Evolutionary conservation across 495 filamentous ascomycete species (phyloP).

Genomic region (Polyplosphaeria fusca): DNA sequence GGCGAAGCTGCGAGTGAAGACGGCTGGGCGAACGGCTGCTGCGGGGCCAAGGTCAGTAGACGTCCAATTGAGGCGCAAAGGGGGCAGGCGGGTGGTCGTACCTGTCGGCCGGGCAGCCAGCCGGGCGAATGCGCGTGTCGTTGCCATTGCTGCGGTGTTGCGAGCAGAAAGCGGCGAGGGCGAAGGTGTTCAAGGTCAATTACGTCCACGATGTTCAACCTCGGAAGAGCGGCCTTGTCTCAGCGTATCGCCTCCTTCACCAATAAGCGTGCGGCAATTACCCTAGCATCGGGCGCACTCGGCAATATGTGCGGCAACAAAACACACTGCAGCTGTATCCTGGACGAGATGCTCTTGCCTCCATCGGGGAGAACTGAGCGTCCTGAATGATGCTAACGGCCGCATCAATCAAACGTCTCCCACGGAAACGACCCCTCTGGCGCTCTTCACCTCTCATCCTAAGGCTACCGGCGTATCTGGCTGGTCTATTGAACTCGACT

Average conservation of each 20-base stretch:
- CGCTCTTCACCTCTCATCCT: too few species aligned
- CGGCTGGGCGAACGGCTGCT: conserved; percentile 31
- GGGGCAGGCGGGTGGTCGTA: conserved; percentile 3
- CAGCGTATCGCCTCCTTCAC: too few species aligned
- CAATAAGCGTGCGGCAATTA: not conserved
- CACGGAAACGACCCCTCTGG: too few species aligned
- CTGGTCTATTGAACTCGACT: too few species aligned
- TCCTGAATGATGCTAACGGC: too few species aligned
- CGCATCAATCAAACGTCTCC: too few species aligned
- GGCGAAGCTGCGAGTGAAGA: conserved; percentile 30
- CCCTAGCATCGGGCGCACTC: not conserved
- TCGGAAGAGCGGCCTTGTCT: too few species aligned
- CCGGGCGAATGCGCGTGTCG: conserved; percentile 29
- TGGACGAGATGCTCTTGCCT: too few species aligned
- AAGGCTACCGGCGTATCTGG: too few species aligned
- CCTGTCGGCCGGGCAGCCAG: conserved; percentile 28
- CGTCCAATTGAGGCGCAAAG: not conserved
- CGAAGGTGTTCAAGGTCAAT: conserved; percentile 3
- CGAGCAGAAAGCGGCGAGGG: conserved; percentile 2
- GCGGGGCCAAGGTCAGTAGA: conserved; percentile 20
- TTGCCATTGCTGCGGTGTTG: conserved; percentile 24
- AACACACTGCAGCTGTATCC: too few species aligned
- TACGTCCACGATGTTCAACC: too few species aligned
- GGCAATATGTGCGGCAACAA: conserved; percentile 12
- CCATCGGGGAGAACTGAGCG: too few species aligned